A percentile compares a stretch with the other conserved stretches of the same genome.
These are phyloP conservation scores for Meira nashicola DNA, from an alignment of 1,284 basidiomycete genomes.

Conservation along the genomic window DNA sequence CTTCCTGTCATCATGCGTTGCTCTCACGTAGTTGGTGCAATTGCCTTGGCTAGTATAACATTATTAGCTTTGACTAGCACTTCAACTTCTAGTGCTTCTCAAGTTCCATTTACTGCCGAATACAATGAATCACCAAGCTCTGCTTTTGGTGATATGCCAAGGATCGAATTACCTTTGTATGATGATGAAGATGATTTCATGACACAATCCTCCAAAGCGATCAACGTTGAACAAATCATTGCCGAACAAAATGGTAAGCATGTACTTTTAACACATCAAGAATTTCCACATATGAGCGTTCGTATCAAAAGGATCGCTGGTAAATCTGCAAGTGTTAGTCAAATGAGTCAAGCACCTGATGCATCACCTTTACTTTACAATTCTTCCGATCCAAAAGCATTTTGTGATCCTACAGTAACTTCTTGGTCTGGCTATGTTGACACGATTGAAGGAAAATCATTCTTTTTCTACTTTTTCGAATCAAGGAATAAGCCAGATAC, in stretches of 20 bases:
- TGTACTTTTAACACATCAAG: conserved; percentile 28
- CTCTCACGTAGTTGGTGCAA: too few species aligned
- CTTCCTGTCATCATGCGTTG: too few species aligned
- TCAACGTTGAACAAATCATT: neutral
- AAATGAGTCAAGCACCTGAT: neutral
- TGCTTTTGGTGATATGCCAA: neutral
- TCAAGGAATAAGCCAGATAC: conserved; percentile 64
- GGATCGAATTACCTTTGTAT: conserved; percentile 7
- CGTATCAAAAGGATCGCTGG: conserved; percentile 37
- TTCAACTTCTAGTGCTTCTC: neutral
- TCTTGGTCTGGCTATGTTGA: conserved; percentile 59
- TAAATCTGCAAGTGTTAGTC: neutral
- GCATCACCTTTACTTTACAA: neutral
- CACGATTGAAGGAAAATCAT: conserved; percentile 62
- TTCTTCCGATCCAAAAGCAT: conserved; percentile 30
- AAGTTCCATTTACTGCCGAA: neutral
- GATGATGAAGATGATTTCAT: neutral
- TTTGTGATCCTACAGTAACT: conserved; percentile 45
- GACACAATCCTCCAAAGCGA: neutral
- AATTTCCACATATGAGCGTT: conserved; percentile 37
- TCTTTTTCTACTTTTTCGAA: conserved; percentile 83
- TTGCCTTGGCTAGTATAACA: too few species aligned
- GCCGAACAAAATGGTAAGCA: conserved; percentile 2
- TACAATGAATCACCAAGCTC: neutral
- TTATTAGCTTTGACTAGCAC: too few species aligned